These are phyloP conservation scores for Heliosperma pusillum DNA, from an alignment of 148 eudicot species.

Conservation along the genomic window DNA sequence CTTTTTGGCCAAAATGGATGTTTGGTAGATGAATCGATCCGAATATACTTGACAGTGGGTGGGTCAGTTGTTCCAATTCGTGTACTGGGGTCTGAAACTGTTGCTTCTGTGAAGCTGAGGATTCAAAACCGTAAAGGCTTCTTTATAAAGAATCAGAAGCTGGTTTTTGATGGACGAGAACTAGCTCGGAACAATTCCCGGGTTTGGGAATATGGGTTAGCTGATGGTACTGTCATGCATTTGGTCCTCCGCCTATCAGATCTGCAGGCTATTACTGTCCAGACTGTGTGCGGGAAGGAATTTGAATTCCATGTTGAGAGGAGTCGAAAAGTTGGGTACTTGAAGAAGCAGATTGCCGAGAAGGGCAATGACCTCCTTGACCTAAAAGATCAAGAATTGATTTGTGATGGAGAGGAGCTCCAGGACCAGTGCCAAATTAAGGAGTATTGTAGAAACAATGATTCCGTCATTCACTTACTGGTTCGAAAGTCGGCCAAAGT, in stretches of 20 bases:
- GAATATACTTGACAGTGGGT: constrained; percentile 50
- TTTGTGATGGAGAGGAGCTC: constrained; percentile 58
- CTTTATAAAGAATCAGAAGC: constrained; percentile 62
- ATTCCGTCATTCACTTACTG: constrained; percentile 53
- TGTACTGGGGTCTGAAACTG: constrained; percentile 64
- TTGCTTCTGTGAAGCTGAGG: constrained; percentile 68
- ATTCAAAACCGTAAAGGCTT: constrained; percentile 60
- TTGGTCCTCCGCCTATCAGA: constrained; percentile 61
- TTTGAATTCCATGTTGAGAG: constrained; percentile 59
- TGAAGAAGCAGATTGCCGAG: constrained; percentile 52
- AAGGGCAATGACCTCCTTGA: constrained; percentile 39
- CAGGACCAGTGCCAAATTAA: constrained; percentile 59
- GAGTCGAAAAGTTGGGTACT: constrained; percentile 49
- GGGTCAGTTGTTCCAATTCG: constrained; percentile 67
- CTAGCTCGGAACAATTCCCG: constrained; percentile 51
- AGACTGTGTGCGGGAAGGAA: constrained; percentile 56
- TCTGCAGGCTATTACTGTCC: constrained; percentile 52
- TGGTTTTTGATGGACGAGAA: constrained; percentile 63
- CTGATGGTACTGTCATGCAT: constrained; percentile 57
- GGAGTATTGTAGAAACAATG: constrained; percentile 46
- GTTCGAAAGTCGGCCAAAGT: constrained; percentile 58
- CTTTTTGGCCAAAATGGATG: constrained; percentile 26
- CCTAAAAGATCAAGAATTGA: constrained; percentile 43
- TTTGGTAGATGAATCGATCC: constrained; percentile 47
- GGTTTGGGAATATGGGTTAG: constrained; percentile 65